A percentile compares a stretch with the other conserved stretches of the same genome.
Evolutionary conservation across 208 protist genomes (phyloP).

Genomic region (Leptomonas seymouri): DNA sequence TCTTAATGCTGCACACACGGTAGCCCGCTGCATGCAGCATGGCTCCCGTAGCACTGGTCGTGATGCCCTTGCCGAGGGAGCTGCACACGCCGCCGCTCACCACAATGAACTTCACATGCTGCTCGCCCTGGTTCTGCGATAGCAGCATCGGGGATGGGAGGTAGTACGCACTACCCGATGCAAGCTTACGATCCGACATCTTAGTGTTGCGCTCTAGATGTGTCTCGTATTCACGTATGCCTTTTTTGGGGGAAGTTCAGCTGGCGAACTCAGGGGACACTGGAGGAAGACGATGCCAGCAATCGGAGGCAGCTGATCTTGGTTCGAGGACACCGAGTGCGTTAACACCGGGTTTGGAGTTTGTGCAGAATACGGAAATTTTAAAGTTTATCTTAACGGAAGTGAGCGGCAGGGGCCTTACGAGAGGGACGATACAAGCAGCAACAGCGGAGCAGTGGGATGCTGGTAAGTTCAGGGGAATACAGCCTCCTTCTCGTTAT

Average conservation of each 20-base stretch:
- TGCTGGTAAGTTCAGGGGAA: too few relatives aligned
- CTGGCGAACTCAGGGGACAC: background rate
- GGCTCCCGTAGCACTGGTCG: conserved; percentile 81
- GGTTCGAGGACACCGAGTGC: too few relatives aligned
- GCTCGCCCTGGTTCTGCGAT: conserved; percentile 38
- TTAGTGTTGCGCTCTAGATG: conserved; percentile 16
- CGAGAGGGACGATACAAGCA: too few relatives aligned
- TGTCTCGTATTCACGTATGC: too few relatives aligned
- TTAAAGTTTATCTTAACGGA: background rate
- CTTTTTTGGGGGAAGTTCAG: too few relatives aligned
- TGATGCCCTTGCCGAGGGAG: conserved; percentile 98
- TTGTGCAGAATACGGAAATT: too few relatives aligned
- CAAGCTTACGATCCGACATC: conserved; percentile 55
- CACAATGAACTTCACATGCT: conserved; percentile 94
- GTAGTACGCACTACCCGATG: conserved; percentile 73
- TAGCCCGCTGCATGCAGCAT: conserved; percentile 89
- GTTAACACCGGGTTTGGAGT: too few relatives aligned
- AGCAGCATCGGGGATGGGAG: conserved; percentile 78
- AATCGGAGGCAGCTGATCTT: too few relatives aligned
- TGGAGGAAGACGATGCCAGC: background rate
- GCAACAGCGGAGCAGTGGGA: too few relatives aligned
- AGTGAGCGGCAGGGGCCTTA: too few relatives aligned
- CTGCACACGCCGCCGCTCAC: conserved; percentile 99
- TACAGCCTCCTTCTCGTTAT: background rate
- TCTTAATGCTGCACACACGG: conserved; percentile 98